phyloP scores from a whole-genome alignment of 768 basidiomycete species.

The Fistulinella prunicolor region DNA sequence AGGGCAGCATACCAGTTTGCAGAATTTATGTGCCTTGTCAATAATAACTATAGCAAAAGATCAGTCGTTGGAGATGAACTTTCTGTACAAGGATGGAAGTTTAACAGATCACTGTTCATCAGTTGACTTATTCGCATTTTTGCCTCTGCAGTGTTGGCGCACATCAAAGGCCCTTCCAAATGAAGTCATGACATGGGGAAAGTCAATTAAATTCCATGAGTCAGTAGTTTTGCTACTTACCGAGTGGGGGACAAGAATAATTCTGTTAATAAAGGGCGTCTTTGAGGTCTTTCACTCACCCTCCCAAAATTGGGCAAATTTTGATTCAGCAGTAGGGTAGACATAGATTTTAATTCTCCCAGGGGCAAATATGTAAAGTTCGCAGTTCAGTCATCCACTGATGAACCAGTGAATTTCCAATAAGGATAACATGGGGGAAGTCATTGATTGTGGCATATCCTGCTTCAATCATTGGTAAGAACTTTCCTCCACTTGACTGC shows the following conservation, averaged over 20 bases:
- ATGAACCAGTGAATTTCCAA: conserved; percentile 3
- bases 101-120: conserved; percentile 5
- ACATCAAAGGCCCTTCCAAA: conserved; percentile 9
- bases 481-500: no score
- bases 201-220: no score
- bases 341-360: conserved; percentile 4
- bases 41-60: neutral
- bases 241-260: conserved; percentile 6
- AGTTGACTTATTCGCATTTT: conserved; percentile 3
- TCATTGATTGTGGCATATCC: neutral
- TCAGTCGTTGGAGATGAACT: neutral
- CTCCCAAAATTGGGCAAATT: conserved; percentile 5
- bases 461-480: neutral
- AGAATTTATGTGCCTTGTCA: conserved; percentile 4
- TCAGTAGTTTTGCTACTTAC: neutral
- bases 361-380: conserved; percentile 4
- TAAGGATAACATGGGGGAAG: conserved; percentile 2
- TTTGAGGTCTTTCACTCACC: conserved; percentile 6
- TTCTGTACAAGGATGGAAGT: conserved; percentile 2
- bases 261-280: conserved; percentile 1
- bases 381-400: conserved; percentile 3
- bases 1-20: conserved; percentile 4
- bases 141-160: neutral
- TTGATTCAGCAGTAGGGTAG: conserved; percentile 1
- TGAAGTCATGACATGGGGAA: conserved; percentile 3